Evolutionary conservation across 106 monocot species (phyloP), one percentile per base, ranked within the genome.

Genomic region (Phalaenopsis equestris): DNA sequence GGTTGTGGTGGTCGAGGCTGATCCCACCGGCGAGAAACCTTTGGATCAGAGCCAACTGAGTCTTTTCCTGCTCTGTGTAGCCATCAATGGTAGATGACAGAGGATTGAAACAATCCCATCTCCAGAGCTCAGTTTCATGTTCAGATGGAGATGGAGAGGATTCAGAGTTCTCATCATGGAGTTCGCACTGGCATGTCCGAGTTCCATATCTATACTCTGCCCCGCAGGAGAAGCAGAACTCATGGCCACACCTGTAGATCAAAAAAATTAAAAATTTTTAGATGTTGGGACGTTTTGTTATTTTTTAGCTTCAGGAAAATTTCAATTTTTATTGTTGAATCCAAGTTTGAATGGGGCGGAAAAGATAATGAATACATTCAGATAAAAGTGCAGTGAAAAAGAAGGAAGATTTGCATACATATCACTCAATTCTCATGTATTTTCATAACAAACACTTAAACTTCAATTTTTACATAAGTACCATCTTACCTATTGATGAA

Each of bases 41-140:
- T 68, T 99, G 98, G 74, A 99, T 91, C 39, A 92, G 83, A 74
- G 90, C 92, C 15, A 99, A 81, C 73, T 99, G 98, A 15, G 94
- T 87, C 77, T 93, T 87, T 64, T 94, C 94, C 77, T 94, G 94
- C 79, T 94, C 94, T 1, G 94, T 85, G 79, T 94, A 92, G 24
- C 85, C 88, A 58, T 93, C 95, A 15, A 88, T 75, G 67, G 57
- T 73, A 5, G 79, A 75, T 8, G 84, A 79, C 49, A 85, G 84
- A 41, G 83, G 70, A 78, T 93, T 86, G 58, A 92, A 94, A 15
- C 86, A 79, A 41, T 94, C 93, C 95, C 95, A 95, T 55, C 88
- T 83, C 98, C 92, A 93, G 12, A 76, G 83, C 55, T 89, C 92
- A 0, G 83, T 72, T 55, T 86, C 91, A 15, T 85, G 84, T 55